Conservation (phyloP, 1,284 basidiomycete genomes). For the Ganoderma multipileum region DNA sequence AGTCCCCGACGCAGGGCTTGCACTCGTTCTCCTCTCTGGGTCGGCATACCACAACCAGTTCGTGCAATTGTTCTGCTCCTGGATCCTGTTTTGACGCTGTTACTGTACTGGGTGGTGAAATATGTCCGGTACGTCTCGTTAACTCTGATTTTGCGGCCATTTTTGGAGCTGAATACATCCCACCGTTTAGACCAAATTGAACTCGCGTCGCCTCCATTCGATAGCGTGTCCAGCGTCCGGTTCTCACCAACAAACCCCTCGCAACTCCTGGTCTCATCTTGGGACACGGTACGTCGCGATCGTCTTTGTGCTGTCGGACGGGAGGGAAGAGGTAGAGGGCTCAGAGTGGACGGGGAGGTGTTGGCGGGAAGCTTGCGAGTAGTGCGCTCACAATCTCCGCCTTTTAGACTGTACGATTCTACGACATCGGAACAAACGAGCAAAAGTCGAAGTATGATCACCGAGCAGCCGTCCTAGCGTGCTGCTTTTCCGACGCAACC, state of each 20-base stretch:
- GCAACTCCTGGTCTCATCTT: conserved; percentile 81
- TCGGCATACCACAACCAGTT: conserved; percentile 7
- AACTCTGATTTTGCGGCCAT: neutral
- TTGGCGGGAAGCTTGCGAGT: neutral
- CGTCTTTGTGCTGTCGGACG: neutral
- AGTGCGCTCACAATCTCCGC: neutral
- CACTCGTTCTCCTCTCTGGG: neutral
- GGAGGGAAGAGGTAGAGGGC: neutral
- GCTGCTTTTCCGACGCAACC: conserved; percentile 67
- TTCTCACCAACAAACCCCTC: conserved; percentile 85
- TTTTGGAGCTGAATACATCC: neutral
- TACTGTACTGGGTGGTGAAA: neutral
- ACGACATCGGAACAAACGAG: conserved; percentile 69
- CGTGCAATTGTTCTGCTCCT: conserved; percentile 10
- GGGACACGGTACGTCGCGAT: conserved; percentile 79
- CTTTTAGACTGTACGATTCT: conserved; percentile 73
- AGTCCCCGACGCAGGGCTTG: neutral
- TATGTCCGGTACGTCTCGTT: conserved; percentile 18
- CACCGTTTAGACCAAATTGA: conserved; percentile 48
- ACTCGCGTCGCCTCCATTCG: conserved; percentile 80
- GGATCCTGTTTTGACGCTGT: conserved; percentile 6
- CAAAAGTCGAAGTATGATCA: conserved; percentile 81
- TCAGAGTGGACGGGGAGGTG: neutral
- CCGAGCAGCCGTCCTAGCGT: conserved; percentile 75
- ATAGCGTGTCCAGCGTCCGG: conserved; percentile 81